These are phyloP conservation scores for Botryotinia convoluta DNA, from an alignment of 2,329 filamentous ascomycete genomes.

Conservation along the genomic window DNA sequence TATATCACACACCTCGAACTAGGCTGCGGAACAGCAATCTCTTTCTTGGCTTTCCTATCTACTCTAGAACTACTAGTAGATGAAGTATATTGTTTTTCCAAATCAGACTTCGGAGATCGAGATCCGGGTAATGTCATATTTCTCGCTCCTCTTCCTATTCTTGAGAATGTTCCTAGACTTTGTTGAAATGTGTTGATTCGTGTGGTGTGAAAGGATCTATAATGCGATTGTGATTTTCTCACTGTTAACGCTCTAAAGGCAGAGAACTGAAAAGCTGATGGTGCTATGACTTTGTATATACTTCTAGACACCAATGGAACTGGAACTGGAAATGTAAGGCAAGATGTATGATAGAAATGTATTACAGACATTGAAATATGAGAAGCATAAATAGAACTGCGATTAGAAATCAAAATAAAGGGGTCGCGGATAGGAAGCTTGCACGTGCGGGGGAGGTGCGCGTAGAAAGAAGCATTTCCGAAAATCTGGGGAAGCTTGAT, in stretches of 20 bases:
- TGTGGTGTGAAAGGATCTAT: neutral
- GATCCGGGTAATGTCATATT: slow-evolving; percentile 21
- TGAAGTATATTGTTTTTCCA: slow-evolving; percentile 38
- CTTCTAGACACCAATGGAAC: neutral
- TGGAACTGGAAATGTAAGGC: neutral
- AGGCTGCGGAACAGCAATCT: slow-evolving; percentile 51
- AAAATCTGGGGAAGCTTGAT: slow-evolving; percentile 16
- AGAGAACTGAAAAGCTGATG: neutral
- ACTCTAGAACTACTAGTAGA: slow-evolving; percentile 23
- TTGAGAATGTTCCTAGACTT: neutral
- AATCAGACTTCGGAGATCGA: neutral
- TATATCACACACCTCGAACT: slow-evolving; percentile 55
- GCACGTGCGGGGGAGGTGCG: neutral
- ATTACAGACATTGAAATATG: neutral
- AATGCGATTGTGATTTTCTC: neutral
- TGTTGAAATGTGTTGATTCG: neutral
- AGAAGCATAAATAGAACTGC: neutral
- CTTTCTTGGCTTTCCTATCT: slow-evolving; percentile 28
- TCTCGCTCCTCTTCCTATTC: neutral
- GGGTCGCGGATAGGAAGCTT: neutral
- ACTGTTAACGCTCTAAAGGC: neutral
- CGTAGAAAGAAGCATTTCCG: neutral
- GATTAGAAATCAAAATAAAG: neutral
- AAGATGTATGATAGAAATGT: neutral
- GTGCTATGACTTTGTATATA: neutral